Conservation (phyloP, 164 flowering plant species). For the Stephania japonica region DNA sequence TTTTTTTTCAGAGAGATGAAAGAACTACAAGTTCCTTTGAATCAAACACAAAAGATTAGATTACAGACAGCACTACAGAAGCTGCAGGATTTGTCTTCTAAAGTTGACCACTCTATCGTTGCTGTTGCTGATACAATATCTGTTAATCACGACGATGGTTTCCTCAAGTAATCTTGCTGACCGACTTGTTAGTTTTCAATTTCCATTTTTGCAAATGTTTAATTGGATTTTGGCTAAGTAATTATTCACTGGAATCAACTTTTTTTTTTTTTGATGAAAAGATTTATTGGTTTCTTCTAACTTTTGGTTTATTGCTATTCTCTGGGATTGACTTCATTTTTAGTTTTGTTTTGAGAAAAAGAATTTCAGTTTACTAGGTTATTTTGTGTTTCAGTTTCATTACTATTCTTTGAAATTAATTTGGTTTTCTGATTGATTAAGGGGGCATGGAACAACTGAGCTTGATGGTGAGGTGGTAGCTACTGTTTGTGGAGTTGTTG, state of each 20-base stretch:
- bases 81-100: slow-evolving; percentile 57
- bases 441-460: slow-evolving; percentile 95
- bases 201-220: too few species aligned
- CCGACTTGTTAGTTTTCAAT: neutral
- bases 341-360: neutral
- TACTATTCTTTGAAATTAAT: neutral
- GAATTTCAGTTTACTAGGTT: neutral
- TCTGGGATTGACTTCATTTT: too few species aligned
- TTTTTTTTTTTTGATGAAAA: neutral
- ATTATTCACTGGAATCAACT: too few species aligned
- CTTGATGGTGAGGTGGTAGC: slow-evolving; percentile 73
- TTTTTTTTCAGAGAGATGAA: slow-evolving; percentile 37
- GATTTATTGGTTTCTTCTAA: neutral
- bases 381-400: neutral
- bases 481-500: slow-evolving; percentile 86
- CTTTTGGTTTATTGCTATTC: too few species aligned
- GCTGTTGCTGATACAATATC: slow-evolving; percentile 79
- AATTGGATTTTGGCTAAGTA: too few species aligned
- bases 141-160: slow-evolving; percentile 72
- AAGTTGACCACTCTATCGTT: slow-evolving; percentile 41
- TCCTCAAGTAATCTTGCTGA: slow-evolving; percentile 58
- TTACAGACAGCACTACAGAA: slow-evolving; percentile 56
- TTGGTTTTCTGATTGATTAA: slow-evolving; percentile 20
- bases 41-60: slow-evolving; percentile 78
- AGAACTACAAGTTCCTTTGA: slow-evolving; percentile 52